Evolutionary conservation across 805 yeast genomes (phyloP), one percentile per base, ranked within the genome.

Genomic region (Ogataea allantospora): DNA sequence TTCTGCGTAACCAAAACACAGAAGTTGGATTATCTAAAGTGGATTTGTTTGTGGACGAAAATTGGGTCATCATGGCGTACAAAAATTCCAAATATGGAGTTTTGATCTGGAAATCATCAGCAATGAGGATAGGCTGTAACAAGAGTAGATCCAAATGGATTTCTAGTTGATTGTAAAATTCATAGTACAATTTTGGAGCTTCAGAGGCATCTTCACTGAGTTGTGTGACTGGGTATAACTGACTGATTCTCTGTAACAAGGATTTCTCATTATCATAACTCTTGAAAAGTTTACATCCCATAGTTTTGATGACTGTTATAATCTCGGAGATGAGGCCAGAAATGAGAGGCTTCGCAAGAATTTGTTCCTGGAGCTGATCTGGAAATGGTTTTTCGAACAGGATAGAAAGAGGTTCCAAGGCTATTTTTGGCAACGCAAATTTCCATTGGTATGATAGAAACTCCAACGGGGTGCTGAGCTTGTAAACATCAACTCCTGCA

Each of bases 31-130:
- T 55, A 4, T 40, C 37, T n/a, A 68, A 55, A 15, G 60, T 49
- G 18, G 67, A 66, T n/a, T 48, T 43, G 44, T 78, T 80, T 42
- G 74, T 62, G 42, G 67, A 71, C 38, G 67, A 71, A 37, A 68
- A 72, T 57, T 83, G 89, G 46, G 85, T 78, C 68, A 83, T 66
- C 37, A 80, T 73, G 2, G 95, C 88, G 57, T 87, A 89, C 40
- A 87, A 65, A 50, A 86, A 86, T 63, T 89, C 97, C 58, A 89
- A 68, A 58, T 89, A 89, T 2, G 97, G 96, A 0, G 96, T 87
- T 57, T 83, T 82, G 38, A 88, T 80, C 33, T 83, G 80, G 55
- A 77, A 76, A 57, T 88, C 96, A 63, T 88, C 96, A n/a, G 93
- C 95, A 40, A 88, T 68, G 38, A 89, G 66, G 35, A 89, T 89